phyloP scores from a whole-genome alignment of 129 eudicot genomes.

The Dittrichia graveolens region DNA sequence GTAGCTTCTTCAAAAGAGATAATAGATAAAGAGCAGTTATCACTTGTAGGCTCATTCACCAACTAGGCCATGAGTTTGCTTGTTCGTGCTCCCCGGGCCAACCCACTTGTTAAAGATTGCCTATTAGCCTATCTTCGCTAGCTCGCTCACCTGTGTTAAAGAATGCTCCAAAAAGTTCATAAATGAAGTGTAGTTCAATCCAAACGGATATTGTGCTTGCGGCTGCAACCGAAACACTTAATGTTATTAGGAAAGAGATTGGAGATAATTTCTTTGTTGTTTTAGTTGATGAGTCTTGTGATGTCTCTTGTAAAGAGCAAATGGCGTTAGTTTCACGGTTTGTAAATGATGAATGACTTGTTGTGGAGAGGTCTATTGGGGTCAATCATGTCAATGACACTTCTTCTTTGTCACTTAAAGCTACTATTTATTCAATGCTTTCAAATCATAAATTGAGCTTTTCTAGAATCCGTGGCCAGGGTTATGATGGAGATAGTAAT shows the following conservation, averaged over 20 bases:
- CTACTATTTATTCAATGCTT: background rate
- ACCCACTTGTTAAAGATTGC: too few species aligned
- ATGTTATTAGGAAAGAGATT: background rate
- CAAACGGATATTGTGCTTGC: slow-evolving; percentile 6
- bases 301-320: too few species aligned
- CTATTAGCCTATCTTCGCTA: too few species aligned
- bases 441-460: background rate
- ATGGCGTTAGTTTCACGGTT: slow-evolving; percentile 17
- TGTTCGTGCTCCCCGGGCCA: too few species aligned
- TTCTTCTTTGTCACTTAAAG: background rate
- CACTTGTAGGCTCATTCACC: too few species aligned
- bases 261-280: background rate
- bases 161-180: background rate
- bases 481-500: background rate
- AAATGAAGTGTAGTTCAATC: background rate
- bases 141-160: background rate
- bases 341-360: background rate
- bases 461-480: background rate
- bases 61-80: too few species aligned
- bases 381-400: background rate
- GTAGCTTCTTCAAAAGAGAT: too few species aligned
- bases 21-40: too few species aligned
- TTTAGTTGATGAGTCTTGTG: slow-evolving; percentile 16
- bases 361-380: background rate
- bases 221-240: background rate